Evolutionary conservation across 495 filamentous ascomycete species (phyloP).

Genomic region (Sphaerosporella brunnea): DNA sequence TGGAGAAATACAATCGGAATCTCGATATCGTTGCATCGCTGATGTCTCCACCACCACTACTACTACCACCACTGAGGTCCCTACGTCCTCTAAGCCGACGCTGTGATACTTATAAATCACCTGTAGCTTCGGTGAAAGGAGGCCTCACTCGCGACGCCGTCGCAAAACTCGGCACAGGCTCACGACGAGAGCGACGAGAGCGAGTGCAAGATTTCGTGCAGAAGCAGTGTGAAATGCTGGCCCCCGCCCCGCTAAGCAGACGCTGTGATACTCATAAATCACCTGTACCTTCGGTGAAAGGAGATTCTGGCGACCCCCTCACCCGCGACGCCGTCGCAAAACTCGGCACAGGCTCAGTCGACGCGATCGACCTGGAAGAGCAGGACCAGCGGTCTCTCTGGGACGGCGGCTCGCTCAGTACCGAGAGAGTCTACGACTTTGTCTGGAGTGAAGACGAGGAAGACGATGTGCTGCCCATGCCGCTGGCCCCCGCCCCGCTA

Average conservation of each 20-base stretch:
- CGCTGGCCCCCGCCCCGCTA: not conserved
- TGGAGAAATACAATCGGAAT: too few relatives aligned
- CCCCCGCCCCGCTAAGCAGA: not conserved
- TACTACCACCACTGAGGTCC: too few relatives aligned
- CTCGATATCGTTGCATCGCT: too few relatives aligned
- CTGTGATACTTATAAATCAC: too few relatives aligned
- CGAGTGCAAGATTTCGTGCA: constrained; percentile 23
- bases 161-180: constrained; percentile 21
- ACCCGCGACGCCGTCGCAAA: not conserved
- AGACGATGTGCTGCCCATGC: too few relatives aligned
- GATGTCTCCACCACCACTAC: too few relatives aligned
- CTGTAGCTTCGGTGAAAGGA: too few relatives aligned
- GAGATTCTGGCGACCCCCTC: too few relatives aligned
- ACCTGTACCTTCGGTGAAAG: too few relatives aligned
- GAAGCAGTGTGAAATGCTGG: constrained; percentile 15
- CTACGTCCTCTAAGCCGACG: too few relatives aligned
- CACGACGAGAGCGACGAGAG: constrained; percentile 23
- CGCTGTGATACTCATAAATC: too few relatives aligned
- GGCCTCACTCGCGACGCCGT: constrained; percentile 20
- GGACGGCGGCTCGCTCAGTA: constrained; percentile 23
- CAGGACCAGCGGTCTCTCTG: constrained; percentile 19
- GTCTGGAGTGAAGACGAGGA: constrained; percentile 27
- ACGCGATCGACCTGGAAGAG: constrained; percentile 19
- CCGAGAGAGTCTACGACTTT: constrained; percentile 25
- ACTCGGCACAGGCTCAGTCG: constrained; percentile 12